Evolutionary conservation across 2,329 filamentous ascomycete species (phyloP).

Genomic region (Reticulascus tulasneorum): DNA sequence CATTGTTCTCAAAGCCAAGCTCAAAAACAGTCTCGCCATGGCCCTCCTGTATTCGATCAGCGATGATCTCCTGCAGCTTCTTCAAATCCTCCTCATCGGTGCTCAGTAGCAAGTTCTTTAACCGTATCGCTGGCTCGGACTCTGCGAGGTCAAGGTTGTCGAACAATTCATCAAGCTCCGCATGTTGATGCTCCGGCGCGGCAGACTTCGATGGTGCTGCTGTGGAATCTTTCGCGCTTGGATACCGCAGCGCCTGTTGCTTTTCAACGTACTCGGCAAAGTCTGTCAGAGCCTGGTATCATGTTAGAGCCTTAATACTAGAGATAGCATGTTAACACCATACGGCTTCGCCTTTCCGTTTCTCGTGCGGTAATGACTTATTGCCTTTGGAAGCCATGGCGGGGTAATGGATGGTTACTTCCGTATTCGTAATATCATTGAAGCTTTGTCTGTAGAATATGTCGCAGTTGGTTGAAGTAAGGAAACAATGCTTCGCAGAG

Average conservation of each 20-base stretch:
- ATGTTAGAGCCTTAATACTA: conserved; percentile 12
- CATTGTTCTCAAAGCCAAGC: conserved; percentile 84
- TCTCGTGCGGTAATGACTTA: conserved; percentile 70
- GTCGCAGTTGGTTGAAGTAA: too few species aligned
- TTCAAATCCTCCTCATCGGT: conserved; percentile 56
- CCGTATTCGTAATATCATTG: conserved; percentile 27
- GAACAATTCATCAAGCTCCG: conserved; percentile 87
- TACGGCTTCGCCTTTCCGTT: conserved; percentile 84
- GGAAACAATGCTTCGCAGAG: too few species aligned
- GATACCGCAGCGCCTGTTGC: conserved; percentile 74
- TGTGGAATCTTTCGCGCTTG: conserved; percentile 30
- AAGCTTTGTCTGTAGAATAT: conserved; percentile 1
- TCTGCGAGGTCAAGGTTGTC: conserved; percentile 82
- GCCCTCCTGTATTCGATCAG: conserved; percentile 71
- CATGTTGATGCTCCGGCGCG: conserved; percentile 58
- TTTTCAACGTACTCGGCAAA: conserved; percentile 97
- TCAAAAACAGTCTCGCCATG: conserved; percentile 90
- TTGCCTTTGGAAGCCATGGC: conserved; percentile 51
- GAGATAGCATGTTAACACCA: conserved; percentile 18
- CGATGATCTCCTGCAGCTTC: conserved; percentile 62
- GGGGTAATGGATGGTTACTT: conserved; percentile 12
- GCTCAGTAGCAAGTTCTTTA: conserved; percentile 74
- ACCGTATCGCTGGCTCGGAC: conserved; percentile 53
- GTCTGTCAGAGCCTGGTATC: conserved; percentile 79
- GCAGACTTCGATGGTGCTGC: conserved; percentile 22